Base-by-base conservation (phyloP, 108 stramenopile genomes). In the Thalassiosira profunda region DNA sequence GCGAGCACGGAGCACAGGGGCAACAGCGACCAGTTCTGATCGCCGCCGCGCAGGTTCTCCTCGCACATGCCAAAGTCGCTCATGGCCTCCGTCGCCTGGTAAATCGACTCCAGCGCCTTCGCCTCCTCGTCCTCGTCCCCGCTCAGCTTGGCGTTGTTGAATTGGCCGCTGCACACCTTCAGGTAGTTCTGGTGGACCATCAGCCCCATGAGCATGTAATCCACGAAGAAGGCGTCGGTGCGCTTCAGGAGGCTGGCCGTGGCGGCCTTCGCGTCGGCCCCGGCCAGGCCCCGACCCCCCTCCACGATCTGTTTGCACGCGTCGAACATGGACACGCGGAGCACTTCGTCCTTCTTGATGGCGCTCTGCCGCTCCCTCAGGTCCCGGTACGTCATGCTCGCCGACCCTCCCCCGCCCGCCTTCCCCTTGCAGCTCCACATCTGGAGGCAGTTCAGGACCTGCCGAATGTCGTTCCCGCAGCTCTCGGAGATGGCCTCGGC, bases 381-480 rank as follows among this genome's bases (percentile, higher is more conserved):
- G 37, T 82, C 91, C 57, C 68, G 85, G 84, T 91, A 98, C 17
- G 88, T 93, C 73, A 97, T 59, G 24, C 53, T 48, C 26, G 74
- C 51, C 9, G 60, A 37, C 26, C 18, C 30, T n/a, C 45, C 56
- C n/a, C n/a, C n/a, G 53, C 31, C 44, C 25, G 33, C 43, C 12
- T 71, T 58, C 54, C 73, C 81, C 58, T 89, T 93, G 58, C 67
- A 79, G 44, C 87, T 76, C 98, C 97, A 98, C 99, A 98, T 98
- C 84, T 99, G 97, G 57, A 99, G 64, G 40, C 87, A 82, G 73
- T 98, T 93, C 67, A 99, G 36, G 4, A 90, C 92, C 83, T 97
- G 96, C 6, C 99, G 87, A 31, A 99, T 93, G 68, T 99, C 99
- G 64, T 98, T 97, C 5, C 97, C 98, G 64, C 90, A 92, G 17